Evolutionary conservation across 169 alveolate genomes (phyloP).

Genomic region (Plasmodium sp.): DNA sequence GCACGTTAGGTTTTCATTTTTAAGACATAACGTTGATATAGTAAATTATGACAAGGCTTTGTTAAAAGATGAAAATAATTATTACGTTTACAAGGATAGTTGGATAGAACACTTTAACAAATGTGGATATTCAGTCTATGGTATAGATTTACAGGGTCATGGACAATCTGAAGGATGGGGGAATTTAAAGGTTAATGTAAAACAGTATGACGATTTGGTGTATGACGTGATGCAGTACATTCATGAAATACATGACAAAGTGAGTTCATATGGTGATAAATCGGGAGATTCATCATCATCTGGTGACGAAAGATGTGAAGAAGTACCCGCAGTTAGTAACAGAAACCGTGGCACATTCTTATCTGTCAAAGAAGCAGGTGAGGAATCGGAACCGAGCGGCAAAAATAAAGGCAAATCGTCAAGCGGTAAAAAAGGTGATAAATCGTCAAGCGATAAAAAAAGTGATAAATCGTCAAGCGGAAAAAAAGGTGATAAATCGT

Average conservation of each 20-base stretch:
- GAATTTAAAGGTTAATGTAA: background rate
- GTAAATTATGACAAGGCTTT: constrained; percentile 3
- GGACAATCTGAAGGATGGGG: constrained; percentile 8
- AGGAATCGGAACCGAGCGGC: too few species aligned
- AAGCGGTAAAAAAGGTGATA: too few species aligned
- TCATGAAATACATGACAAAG: background rate
- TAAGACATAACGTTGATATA: background rate
- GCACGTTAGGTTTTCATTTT: background rate
- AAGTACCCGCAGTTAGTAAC: too few species aligned
- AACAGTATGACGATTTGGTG: background rate
- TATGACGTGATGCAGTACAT: constrained; percentile 7
- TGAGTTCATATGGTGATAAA: background rate
- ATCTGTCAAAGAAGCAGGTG: too few species aligned
- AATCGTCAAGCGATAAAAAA: too few species aligned
- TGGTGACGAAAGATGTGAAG: too few species aligned
- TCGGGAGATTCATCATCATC: too few species aligned
- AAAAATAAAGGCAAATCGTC: too few species aligned
- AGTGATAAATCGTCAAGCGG: too few species aligned
- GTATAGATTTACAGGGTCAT: constrained; percentile 28
- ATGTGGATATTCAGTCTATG: constrained; percentile 3
- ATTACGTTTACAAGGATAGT: constrained; percentile 10
- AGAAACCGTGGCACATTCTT: too few species aligned
- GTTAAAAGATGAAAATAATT: background rate
- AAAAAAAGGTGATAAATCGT: too few species aligned
- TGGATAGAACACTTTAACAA: constrained; percentile 8